phyloP scores from a whole-genome alignment of 2,329 filamentous ascomycete genomes.

The Pseudogymnoascus sp. region DNA sequence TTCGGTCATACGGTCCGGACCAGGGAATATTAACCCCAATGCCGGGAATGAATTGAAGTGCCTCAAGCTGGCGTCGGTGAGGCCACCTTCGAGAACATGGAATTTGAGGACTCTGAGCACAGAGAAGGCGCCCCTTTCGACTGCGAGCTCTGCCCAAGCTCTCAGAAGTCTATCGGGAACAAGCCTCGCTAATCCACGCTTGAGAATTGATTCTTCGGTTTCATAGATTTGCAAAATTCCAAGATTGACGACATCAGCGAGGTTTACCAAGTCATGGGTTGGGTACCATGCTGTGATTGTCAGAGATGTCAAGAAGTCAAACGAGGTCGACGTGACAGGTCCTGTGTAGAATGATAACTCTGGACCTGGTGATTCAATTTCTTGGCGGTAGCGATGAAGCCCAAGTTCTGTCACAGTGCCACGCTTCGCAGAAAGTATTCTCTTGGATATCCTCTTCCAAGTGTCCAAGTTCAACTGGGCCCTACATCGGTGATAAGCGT shows the following conservation, averaged over 20 bases:
- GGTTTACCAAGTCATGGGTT: slow-evolving; percentile 22
- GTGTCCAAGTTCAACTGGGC: slow-evolving; percentile 19
- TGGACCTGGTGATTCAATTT: slow-evolving; percentile 17
- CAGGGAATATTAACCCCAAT: slow-evolving; percentile 15
- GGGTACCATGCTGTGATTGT: slow-evolving; percentile 23
- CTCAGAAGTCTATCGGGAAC: slow-evolving; percentile 23
- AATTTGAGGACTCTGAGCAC: slow-evolving; percentile 26
- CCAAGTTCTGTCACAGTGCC: slow-evolving; percentile 15
- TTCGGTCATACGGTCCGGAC: not conserved
- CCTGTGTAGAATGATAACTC: slow-evolving; percentile 20
- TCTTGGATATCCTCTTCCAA: slow-evolving; percentile 24
- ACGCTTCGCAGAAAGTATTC: slow-evolving; percentile 15
- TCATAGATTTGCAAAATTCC: slow-evolving; percentile 24
- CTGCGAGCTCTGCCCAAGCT: slow-evolving; percentile 24
- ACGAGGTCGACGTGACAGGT: slow-evolving; percentile 22
- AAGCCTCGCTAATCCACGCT: not conserved
- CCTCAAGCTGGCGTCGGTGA: slow-evolving; percentile 23
- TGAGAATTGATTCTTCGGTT: not conserved
- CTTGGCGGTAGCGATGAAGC: slow-evolving; percentile 19
- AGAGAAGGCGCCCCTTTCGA: slow-evolving; percentile 21
- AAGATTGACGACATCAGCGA: slow-evolving; percentile 26
- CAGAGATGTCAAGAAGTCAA: slow-evolving; percentile 25
- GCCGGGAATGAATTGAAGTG: slow-evolving; percentile 25
- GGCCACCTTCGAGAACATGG: slow-evolving; percentile 19
- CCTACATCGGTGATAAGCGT: slow-evolving; percentile 13